Conservation (phyloP, 2,329 filamentous ascomycete genomes). For the Beauveria brongniartii region DNA sequence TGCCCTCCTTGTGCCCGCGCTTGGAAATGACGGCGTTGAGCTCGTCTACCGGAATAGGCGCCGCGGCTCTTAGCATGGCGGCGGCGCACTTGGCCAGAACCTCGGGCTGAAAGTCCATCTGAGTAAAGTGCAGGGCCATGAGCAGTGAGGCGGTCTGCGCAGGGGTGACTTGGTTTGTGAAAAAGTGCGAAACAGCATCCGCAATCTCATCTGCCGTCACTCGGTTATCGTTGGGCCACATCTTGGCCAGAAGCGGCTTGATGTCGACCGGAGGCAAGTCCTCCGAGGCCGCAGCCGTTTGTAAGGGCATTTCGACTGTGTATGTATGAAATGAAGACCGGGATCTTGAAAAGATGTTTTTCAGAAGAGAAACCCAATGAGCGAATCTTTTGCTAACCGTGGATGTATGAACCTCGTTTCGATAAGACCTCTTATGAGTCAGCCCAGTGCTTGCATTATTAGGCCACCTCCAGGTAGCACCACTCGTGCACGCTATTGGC, state of each 20-base stretch:
- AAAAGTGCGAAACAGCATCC: constrained; percentile 82
- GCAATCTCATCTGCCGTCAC: constrained; percentile 78
- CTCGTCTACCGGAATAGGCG: constrained; percentile 56
- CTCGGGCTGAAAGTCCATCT: constrained; percentile 73
- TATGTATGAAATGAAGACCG: neutral
- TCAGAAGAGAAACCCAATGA: neutral
- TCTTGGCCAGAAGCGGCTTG: constrained; percentile 62
- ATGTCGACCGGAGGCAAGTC: constrained; percentile 43
- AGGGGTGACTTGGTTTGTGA: constrained; percentile 80
- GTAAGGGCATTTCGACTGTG: constrained; percentile 23
- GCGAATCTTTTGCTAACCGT: neutral
- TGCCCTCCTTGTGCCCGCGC: constrained; percentile 57
- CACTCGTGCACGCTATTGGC: neutral
- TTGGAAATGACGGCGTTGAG: constrained; percentile 54
- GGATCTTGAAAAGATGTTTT: neutral
- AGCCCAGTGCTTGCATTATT: neutral
- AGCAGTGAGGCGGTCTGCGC: constrained; percentile 82
- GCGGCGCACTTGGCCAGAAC: constrained; percentile 79
- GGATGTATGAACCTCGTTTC: neutral
- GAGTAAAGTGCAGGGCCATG: constrained; percentile 86
- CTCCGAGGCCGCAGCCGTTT: constrained; percentile 20
- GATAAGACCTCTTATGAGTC: neutral
- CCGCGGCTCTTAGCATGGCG: constrained; percentile 75
- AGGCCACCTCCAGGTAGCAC: neutral
- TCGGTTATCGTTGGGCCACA: constrained; percentile 52